Evolutionary conservation across 2,329 filamentous ascomycete species (phyloP).

Genomic region (Neophaeococcomyces mojaviensis): DNA sequence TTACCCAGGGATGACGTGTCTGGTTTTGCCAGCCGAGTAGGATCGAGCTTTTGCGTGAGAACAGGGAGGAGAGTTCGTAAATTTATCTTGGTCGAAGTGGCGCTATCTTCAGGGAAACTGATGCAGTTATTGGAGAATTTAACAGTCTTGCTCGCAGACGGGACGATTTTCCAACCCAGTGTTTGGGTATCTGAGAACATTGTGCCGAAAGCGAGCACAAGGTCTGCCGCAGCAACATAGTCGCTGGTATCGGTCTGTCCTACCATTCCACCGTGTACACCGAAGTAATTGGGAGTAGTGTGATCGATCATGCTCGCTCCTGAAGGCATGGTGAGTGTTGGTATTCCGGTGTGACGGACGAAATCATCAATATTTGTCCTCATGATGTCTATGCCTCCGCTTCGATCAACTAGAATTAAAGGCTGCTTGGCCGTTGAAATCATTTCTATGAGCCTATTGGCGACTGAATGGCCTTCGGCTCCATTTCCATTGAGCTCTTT

Average conservation of each 20-base stretch:
- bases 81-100: constrained; percentile 22
- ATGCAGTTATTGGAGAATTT: constrained; percentile 70
- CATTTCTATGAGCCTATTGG: no score
- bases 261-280: constrained; percentile 76
- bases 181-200: constrained; percentile 43
- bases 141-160: constrained; percentile 67
- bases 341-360: constrained; percentile 64
- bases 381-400: constrained; percentile 68
- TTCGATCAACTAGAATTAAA: constrained; percentile 74
- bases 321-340: constrained; percentile 84
- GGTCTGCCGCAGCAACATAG: constrained; percentile 33
- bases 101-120: constrained; percentile 54
- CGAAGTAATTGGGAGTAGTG: constrained; percentile 65
- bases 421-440: constrained; percentile 73
- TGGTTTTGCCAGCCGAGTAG: not conserved
- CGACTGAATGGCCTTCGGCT: no score
- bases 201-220: constrained; percentile 36
- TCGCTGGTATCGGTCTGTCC: constrained; percentile 48
- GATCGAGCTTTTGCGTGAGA: constrained; percentile 20
- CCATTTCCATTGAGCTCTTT: no score
- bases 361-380: constrained; percentile 65
- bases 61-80: no score
- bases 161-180: constrained; percentile 71
- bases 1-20: constrained; percentile 11
- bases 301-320: constrained; percentile 80